These are phyloP conservation scores for Heracleum sosnowskyi DNA, from an alignment of 129 eudicot genomes.

Conservation along the genomic window DNA sequence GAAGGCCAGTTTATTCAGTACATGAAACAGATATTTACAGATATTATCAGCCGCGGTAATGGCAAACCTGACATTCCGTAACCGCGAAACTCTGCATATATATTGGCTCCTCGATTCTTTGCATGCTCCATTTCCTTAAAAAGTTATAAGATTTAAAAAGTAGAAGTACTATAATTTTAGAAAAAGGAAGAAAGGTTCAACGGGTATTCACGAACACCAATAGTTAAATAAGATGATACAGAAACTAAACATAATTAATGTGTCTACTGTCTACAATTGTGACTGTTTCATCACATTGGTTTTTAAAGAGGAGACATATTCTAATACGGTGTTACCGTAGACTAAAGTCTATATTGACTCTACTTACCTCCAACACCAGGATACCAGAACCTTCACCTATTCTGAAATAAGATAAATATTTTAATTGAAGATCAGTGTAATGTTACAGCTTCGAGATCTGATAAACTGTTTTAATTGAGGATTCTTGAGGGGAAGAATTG, in stretches of 20 bases:
- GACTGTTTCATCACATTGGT: not conserved
- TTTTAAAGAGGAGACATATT: too few species aligned
- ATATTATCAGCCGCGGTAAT: not conserved
- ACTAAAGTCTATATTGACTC: conserved; percentile 2
- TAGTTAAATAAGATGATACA: too few species aligned
- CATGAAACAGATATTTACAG: not conserved
- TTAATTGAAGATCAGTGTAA: not conserved
- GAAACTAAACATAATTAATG: too few species aligned
- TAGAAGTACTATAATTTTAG: not conserved
- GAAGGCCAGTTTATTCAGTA: conserved; percentile 3
- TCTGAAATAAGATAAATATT: conserved; percentile 35
- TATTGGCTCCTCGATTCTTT: conserved; percentile 64
- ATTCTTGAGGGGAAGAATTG: too few species aligned
- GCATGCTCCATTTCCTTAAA: conserved; percentile 90
- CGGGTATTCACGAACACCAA: not conserved
- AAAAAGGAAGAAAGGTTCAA: not conserved
- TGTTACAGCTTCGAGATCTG: too few species aligned
- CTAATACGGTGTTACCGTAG: not conserved
- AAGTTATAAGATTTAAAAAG: conserved; percentile 6
- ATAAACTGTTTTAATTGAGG: too few species aligned
- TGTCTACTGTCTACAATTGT: not conserved
- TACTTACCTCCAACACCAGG: conserved; percentile 81
- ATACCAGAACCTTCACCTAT: conserved; percentile 97
- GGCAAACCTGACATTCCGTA: conserved; percentile 92
- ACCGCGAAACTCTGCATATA: conserved; percentile 87